phyloP scores from a whole-genome alignment of 2,329 filamentous ascomycete species.

The Elsinoe ampelina region DNA sequence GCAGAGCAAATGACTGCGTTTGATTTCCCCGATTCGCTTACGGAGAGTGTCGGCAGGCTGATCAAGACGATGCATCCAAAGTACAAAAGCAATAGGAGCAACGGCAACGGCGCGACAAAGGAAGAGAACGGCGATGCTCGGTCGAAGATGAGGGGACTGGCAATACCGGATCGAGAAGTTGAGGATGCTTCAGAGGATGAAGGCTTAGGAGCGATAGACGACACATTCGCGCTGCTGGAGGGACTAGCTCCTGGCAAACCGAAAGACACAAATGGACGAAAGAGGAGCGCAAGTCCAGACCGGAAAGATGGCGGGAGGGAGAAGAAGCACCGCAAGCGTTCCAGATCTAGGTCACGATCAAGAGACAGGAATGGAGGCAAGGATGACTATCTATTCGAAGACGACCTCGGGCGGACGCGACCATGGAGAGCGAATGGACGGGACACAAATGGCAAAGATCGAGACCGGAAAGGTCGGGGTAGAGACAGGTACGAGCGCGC shows the following conservation, averaged over 20 bases:
- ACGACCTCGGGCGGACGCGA: conserved; percentile 48
- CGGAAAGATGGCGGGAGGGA: conserved; percentile 29
- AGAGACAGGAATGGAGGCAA: conserved; percentile 28
- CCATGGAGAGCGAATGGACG: conserved; percentile 35
- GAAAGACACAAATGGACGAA: conserved; percentile 44
- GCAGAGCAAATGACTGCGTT: conserved; percentile 64
- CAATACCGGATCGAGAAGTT: conserved; percentile 68
- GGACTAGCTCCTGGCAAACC: conserved; percentile 61
- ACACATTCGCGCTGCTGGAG: conserved; percentile 88
- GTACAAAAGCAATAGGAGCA: conserved; percentile 51
- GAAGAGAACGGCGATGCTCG: conserved; percentile 55
- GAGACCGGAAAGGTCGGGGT: conserved; percentile 33
- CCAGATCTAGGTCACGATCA: conserved; percentile 45
- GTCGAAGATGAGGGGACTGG: conserved; percentile 80
- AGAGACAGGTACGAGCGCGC: conserved; percentile 53
- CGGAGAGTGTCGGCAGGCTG: conserved; percentile 85
- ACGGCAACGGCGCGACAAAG: conserved; percentile 25
- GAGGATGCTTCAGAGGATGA: conserved; percentile 35
- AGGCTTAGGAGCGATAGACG: conserved; percentile 66
- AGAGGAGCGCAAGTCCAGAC: conserved; percentile 52
- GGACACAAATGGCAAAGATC: conserved; percentile 36
- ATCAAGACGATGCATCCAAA: conserved; percentile 86
- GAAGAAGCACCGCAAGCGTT: conserved; percentile 35
- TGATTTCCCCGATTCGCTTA: conserved; percentile 74
- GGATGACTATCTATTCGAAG: conserved; percentile 47